Conservation (phyloP, 2,329 filamentous ascomycete species). For the Biscogniauxia mediterranea region DNA sequence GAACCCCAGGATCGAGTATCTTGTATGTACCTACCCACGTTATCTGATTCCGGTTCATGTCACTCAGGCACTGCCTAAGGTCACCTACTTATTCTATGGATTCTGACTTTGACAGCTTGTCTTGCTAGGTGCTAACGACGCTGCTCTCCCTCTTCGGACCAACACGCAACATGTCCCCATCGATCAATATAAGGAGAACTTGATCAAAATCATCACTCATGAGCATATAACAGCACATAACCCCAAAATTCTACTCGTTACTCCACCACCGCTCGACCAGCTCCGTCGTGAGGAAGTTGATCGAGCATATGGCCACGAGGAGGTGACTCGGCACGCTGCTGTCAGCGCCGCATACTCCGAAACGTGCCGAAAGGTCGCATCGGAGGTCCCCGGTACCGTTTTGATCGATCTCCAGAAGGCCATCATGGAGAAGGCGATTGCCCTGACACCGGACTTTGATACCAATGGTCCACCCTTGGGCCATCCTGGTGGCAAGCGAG, state of each 20-base stretch:
- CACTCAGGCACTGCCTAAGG: conserved; percentile 9
- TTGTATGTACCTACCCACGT: conserved; percentile 47
- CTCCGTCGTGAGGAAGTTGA: conserved; percentile 57
- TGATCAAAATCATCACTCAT: conserved; percentile 67
- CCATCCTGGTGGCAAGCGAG: conserved; percentile 47
- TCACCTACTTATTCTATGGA: conserved; percentile 11
- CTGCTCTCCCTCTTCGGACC: conserved; percentile 61
- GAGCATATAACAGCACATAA: conserved; percentile 66
- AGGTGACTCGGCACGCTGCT: conserved; percentile 44
- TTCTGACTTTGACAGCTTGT: conserved; percentile 52
- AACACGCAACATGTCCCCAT: conserved; percentile 75
- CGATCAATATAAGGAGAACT: conserved; percentile 70
- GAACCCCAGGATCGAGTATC: conserved; percentile 61
- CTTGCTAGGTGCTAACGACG: conserved; percentile 90
- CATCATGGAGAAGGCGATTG: conserved; percentile 69
- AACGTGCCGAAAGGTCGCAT: conserved; percentile 64
- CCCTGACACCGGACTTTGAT: conserved; percentile 56
- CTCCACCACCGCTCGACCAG: conserved; percentile 81
- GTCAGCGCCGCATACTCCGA: conserved; percentile 57
- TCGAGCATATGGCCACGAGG: conserved; percentile 43
- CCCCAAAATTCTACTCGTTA: conserved; percentile 72
- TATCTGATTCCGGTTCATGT: background rate
- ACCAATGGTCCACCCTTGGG: conserved; percentile 46
- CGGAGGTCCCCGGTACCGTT: conserved; percentile 62
- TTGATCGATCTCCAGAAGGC: conserved; percentile 79